Conservation (phyloP, 805 yeast genomes). For the Candida quercuum region DNA sequence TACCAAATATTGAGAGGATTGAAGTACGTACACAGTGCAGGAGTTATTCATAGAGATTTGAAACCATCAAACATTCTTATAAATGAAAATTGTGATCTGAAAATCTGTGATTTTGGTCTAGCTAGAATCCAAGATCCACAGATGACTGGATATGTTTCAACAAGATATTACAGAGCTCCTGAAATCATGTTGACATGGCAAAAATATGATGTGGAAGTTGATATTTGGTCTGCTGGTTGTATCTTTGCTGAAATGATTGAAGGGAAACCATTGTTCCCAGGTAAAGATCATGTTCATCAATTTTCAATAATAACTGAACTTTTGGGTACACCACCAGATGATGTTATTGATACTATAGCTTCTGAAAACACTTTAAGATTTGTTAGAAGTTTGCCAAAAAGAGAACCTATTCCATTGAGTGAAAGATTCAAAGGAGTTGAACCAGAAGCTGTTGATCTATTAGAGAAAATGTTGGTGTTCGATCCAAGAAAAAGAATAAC, state of each 20-base stretch:
- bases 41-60: conserved; percentile 85
- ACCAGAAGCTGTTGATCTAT: conserved; percentile 81
- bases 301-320: conserved; percentile 94
- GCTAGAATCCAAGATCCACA: conserved; percentile 98
- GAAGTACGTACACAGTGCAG: conserved; percentile 88
- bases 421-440: conserved; percentile 77
- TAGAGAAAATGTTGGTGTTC: conserved; percentile 87
- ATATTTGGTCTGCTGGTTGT: conserved; percentile 97
- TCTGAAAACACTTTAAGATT: conserved; percentile 92
- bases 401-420: conserved; percentile 85
- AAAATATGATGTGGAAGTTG: conserved; percentile 93
- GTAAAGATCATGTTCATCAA: conserved; percentile 97
- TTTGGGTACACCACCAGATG: conserved; percentile 93
- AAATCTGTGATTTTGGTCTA: conserved; percentile 90
- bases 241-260: conserved; percentile 97
- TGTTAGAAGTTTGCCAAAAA: conserved; percentile 87
- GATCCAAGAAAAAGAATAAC: conserved; percentile 93
- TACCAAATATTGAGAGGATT: conserved; percentile 90
- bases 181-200: conserved; percentile 99
- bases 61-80: conserved; percentile 82
- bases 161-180: conserved; percentile 95
- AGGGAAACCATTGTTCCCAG: conserved; percentile 95
- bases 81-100: conserved; percentile 86
- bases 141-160: conserved; percentile 97
- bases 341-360: conserved; percentile 93